Evolutionary conservation across 257 asterid species (phyloP), one percentile per base, ranked within the genome.

Genomic region (Fraxinus pennsylvanica): DNA sequence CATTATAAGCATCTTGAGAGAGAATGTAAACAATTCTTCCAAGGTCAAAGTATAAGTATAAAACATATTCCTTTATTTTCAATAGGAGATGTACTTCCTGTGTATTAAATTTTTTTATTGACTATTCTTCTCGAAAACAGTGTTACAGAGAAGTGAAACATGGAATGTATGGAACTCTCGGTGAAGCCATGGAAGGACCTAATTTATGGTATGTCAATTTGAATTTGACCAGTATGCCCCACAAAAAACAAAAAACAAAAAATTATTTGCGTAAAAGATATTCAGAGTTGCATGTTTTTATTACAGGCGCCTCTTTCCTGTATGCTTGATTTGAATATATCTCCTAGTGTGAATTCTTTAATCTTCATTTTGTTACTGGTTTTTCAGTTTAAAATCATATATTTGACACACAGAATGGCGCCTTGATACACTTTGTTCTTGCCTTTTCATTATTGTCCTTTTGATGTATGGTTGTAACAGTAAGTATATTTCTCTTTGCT

Each of bases 101-200:
- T 33, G 15, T 52, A 1, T 57, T 38, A 9, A 19, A 43, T 45
- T 69, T 76, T 13, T 68, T 79, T 6, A 76, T 36, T 70, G n/a
- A 12, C 36, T 81, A 1, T 68, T 50, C 21, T 74, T 75, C 78
- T 27, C 74, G 52, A 72, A 74, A 72, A 71, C 96, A 93, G 98
- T 92, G 93, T 90, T 91, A 93, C 81, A 82, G 78, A 86, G 98
- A 91, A 86, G 84, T 91, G 72, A 81, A 82, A 73, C 88, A 85
- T 0, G 99, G 97, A 50, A 89, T 82, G 93, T 95, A 91, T 80
- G 96, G 94, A 72, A 82, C 73, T 75, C 93, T 89, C 79, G 97
- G 99, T 71, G 81, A 90, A 77, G 82, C 79, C 39, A 71, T 95
- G 85, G 87, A 86, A 91, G 99, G 98, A 68, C 52, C 89, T 43